Percentiles rank a stretch among this genome's conserved stretches.
These are phyloP conservation scores for Plasmodium gaboni DNA, from an alignment of 169 alveolate species.

Conservation along the genomic window DNA sequence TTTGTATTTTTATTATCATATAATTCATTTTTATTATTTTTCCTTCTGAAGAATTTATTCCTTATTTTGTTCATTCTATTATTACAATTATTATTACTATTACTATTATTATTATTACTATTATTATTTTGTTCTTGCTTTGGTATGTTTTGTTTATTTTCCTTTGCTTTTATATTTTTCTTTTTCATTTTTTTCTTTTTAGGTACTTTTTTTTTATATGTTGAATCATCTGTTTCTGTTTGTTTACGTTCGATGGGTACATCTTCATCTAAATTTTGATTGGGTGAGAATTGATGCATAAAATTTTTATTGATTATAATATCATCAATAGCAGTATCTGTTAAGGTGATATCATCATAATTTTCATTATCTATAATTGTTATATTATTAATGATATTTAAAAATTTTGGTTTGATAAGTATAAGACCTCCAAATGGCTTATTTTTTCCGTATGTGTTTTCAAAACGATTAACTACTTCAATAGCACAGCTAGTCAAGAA, in stretches of 20 bases:
- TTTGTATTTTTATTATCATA: background rate
- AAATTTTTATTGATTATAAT: background rate
- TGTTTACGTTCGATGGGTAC: background rate
- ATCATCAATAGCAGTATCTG: background rate
- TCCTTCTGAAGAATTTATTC: background rate
- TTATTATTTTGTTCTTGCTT: background rate
- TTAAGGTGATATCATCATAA: background rate
- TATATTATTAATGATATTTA: slow-evolving; percentile 22
- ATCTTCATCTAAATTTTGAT: slow-evolving; percentile 25
- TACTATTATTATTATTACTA: background rate
- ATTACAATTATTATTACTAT: background rate
- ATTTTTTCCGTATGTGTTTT: slow-evolving; percentile 25
- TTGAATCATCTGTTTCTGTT: background rate
- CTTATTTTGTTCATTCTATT: background rate
- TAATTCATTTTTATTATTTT: background rate
- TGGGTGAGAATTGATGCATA: background rate
- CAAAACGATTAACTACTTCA: slow-evolving; percentile 63
- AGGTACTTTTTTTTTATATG: background rate
- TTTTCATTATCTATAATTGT: background rate
- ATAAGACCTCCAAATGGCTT: slow-evolving; percentile 48
- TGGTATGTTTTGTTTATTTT: background rate
- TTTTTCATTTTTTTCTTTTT: slow-evolving; percentile 4
- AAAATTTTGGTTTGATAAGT: slow-evolving; percentile 52
- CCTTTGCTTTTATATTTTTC: no score
- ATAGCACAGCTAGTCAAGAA: slow-evolving; percentile 70